Evolutionary conservation across 2,329 filamentous ascomycete species (phyloP).

Genomic region (Xylariaceae sp.): DNA sequence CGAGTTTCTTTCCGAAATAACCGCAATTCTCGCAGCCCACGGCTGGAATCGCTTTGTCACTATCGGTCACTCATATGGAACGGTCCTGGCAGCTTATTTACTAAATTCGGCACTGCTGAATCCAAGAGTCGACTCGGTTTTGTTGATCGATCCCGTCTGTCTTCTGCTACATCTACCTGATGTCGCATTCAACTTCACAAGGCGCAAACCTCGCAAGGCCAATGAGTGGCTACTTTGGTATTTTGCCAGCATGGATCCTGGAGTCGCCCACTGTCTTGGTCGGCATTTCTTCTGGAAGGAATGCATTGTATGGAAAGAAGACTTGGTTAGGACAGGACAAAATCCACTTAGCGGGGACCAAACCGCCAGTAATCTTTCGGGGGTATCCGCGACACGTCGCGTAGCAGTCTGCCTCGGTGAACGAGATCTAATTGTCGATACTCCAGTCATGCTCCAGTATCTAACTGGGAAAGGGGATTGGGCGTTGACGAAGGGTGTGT

Average conservation of each 20-base stretch:
- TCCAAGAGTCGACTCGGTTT: conserved; percentile 45
- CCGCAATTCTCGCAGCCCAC: conserved; percentile 53
- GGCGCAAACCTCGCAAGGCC: conserved; percentile 48
- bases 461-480: conserved; percentile 39
- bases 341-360: conserved; percentile 6
- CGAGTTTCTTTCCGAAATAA: conserved; percentile 54
- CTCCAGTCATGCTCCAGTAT: conserved; percentile 54
- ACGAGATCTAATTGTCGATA: conserved; percentile 63
- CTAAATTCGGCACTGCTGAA: conserved; percentile 46
- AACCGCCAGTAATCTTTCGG: conserved; percentile 10
- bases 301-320: conserved; percentile 67
- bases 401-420: conserved; percentile 58
- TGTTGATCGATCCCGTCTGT: conserved; percentile 59
- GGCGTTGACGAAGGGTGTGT: conserved; percentile 13
- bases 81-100: conserved; percentile 59
- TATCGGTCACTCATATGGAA: conserved; percentile 62
- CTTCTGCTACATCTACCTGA: conserved; percentile 65
- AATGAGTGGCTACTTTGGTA: conserved; percentile 70
- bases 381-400: conserved; percentile 13
- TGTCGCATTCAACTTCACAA: conserved; percentile 68
- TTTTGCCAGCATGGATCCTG: conserved; percentile 64
- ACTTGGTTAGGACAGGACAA: conserved; percentile 40
- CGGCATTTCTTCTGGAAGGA: conserved; percentile 69
- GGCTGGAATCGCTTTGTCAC: conserved; percentile 57
- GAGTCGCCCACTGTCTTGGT: conserved; percentile 60